These are phyloP conservation scores for Phaeolepiota aurea DNA, from an alignment of 768 basidiomycete genomes.

Conservation along the genomic window DNA sequence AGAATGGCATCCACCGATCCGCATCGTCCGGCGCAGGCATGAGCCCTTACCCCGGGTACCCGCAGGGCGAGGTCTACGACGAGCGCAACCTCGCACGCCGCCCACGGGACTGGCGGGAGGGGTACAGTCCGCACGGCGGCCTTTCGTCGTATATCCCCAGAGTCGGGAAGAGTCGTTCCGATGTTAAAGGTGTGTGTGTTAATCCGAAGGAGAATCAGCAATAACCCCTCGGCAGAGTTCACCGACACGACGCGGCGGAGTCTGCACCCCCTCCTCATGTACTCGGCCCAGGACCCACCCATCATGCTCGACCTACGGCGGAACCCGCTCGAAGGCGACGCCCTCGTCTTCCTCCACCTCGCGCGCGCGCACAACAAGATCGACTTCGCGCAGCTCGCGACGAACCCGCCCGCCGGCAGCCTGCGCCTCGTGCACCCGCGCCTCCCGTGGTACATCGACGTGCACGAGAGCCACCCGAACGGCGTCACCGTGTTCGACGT, in stretches of 20 bases:
- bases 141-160: constrained; percentile 17
- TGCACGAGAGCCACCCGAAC: constrained; percentile 31
- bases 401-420: constrained; percentile 35
- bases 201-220: background rate
- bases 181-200: constrained; percentile 24
- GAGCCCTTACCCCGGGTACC: constrained; percentile 11
- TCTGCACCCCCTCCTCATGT: constrained; percentile 21
- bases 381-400: constrained; percentile 49
- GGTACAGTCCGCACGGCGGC: constrained; percentile 22
- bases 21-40: background rate
- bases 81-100: constrained; percentile 26
- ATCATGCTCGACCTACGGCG: constrained; percentile 44
- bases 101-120: constrained; percentile 35
- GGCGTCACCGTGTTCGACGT: constrained; percentile 58
- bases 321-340: constrained; percentile 18
- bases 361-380: constrained; percentile 30
- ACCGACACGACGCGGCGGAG: constrained; percentile 21
- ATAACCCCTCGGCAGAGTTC: constrained; percentile 10
- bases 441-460: constrained; percentile 65
- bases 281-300: constrained; percentile 20
- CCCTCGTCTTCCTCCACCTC: constrained; percentile 37
- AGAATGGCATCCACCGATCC: background rate
- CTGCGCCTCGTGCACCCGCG: constrained; percentile 51
- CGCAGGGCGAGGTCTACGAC: constrained; percentile 19
- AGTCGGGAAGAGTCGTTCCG: constrained; percentile 18